A percentile compares a stretch with the other conserved stretches of the same genome.
Conservation (phyloP, 176 grass and related monocot genomes). For the Rhipidocladum racemiflorum region DNA sequence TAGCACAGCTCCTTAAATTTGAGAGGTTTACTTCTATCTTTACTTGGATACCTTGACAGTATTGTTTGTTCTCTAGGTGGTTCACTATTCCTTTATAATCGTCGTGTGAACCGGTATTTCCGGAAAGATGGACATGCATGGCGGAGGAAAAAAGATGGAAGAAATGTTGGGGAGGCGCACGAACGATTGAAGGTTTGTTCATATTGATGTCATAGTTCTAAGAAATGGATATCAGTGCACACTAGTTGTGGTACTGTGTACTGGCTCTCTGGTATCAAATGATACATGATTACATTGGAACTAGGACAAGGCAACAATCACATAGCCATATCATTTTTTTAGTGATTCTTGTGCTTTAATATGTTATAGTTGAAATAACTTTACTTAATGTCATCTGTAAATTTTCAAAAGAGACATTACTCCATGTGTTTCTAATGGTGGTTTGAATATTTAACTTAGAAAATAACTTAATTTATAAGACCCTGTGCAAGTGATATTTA, state of each 20-base stretch:
- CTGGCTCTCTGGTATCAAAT: neutral
- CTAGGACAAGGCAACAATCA: neutral
- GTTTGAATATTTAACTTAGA: neutral
- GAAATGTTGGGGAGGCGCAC: constrained; percentile 88
- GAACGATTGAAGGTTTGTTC: constrained; percentile 80
- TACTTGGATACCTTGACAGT: neutral
- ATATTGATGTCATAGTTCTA: neutral
- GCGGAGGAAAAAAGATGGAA: constrained; percentile 91
- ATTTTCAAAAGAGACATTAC: neutral
- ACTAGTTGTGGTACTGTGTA: neutral
- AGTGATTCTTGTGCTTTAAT: neutral
- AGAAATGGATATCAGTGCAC: neutral
- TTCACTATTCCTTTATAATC: constrained; percentile 92
- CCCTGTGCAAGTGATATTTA: neutral
- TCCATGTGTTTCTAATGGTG: neutral
- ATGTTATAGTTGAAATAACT: constrained; percentile 5
- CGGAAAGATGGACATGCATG: constrained; percentile 92
- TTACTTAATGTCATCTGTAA: neutral
- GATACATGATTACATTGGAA: neutral
- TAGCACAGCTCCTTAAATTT: constrained; percentile 1
- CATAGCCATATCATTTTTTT: neutral
- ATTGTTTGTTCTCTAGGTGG: constrained; percentile 56
- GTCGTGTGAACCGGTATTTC: constrained; percentile 86
- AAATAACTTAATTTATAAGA: neutral
- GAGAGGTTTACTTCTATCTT: constrained; percentile 13